Conservation (phyloP, 1,284 basidiomycete species). For the Rhodotorula sp. region DNA sequence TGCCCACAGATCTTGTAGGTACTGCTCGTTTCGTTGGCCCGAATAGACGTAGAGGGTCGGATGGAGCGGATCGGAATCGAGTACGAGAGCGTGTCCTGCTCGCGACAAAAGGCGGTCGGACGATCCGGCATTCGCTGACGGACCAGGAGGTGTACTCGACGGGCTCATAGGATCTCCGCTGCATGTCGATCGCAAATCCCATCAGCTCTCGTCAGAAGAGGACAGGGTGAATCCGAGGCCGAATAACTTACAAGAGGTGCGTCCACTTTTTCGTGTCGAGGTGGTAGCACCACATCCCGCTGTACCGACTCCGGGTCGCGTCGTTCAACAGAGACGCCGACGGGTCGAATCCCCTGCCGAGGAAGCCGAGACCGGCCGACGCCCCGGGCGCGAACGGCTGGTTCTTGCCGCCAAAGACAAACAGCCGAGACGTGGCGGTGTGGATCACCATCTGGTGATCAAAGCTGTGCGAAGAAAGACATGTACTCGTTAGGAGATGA, state of each 20-base stretch:
- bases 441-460: constrained; percentile 49
- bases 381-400: constrained; percentile 35
- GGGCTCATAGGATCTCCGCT: constrained; percentile 10
- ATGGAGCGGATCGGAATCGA: constrained; percentile 37
- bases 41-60: constrained; percentile 47
- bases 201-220: no score
- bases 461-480: constrained; percentile 26
- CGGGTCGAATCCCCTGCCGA: background rate
- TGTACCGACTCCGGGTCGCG: constrained; percentile 40
- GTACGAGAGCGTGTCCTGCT: constrained; percentile 49
- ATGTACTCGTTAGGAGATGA: no score
- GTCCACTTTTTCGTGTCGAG: constrained; percentile 46
- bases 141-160: constrained; percentile 29
- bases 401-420: constrained; percentile 51
- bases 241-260: constrained; percentile 41
- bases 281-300: constrained; percentile 50
- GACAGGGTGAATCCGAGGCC: background rate
- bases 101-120: constrained; percentile 38
- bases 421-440: constrained; percentile 45
- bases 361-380: background rate
- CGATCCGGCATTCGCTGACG: constrained; percentile 34
- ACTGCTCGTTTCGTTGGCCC: constrained; percentile 48
- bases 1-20: constrained; percentile 48
- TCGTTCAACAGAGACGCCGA: no score
- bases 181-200: background rate